Evolutionary conservation across 805 yeast species (phyloP).

Genomic region (Brettanomyces bruxellensis): DNA sequence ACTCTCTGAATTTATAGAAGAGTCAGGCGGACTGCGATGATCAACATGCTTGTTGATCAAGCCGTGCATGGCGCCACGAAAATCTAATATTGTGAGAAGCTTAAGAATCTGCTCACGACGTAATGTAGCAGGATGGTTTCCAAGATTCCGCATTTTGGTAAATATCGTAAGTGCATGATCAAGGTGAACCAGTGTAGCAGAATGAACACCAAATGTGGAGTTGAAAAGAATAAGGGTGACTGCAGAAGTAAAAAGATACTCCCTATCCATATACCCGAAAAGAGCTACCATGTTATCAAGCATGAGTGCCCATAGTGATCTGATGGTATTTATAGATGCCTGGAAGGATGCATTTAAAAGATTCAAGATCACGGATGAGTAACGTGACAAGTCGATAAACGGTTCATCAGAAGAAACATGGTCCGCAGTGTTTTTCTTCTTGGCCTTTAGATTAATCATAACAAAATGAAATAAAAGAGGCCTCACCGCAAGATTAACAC

Average conservation of each 20-base stretch:
- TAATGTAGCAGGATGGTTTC: conserved; percentile 73
- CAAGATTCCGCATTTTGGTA: conserved; percentile 66
- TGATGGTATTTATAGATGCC: conserved; percentile 67
- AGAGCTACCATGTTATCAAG: conserved; percentile 78
- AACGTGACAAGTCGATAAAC: conserved; percentile 51
- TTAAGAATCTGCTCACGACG: conserved; percentile 64
- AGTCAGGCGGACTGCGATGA: conserved; percentile 22
- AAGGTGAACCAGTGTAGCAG: conserved; percentile 59
- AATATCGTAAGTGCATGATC: conserved; percentile 66
- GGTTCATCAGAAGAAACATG: neutral
- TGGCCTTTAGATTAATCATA: conserved; percentile 44
- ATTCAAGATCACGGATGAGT: conserved; percentile 60
- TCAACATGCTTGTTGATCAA: conserved; percentile 53
- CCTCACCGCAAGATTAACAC: conserved; percentile 69
- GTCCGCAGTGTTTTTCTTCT: conserved; percentile 28
- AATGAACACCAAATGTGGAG: conserved; percentile 76
- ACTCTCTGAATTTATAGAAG: conserved; percentile 12
- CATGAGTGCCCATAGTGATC: conserved; percentile 64
- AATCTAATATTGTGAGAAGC: conserved; percentile 56
- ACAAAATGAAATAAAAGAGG: conserved; percentile 74
- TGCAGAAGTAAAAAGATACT: conserved; percentile 68
- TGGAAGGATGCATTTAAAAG: conserved; percentile 69
- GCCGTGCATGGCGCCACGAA: conserved; percentile 53
- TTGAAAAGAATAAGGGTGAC: conserved; percentile 66
- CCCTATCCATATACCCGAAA: conserved; percentile 84